Evolutionary conservation across 768 basidiomycete genomes (phyloP).

Genomic region (Amanita molliuscula): DNA sequence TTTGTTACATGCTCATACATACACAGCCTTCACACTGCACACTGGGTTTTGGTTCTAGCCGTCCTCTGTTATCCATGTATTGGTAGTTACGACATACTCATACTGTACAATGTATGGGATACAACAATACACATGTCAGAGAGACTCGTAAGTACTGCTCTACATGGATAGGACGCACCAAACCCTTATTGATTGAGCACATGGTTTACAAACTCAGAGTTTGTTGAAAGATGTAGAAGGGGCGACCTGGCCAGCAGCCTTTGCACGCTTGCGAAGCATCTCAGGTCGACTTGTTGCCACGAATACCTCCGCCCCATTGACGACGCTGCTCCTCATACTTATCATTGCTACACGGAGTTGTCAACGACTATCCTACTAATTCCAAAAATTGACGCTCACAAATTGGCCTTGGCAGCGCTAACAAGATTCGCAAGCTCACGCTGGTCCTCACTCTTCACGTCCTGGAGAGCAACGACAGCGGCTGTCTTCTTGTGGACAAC

Average conservation of each 20-base stretch:
- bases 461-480: conserved; percentile 83
- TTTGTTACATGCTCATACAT: too few relatives aligned
- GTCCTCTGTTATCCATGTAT: too few relatives aligned
- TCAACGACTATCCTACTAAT: conserved; percentile 4
- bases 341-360: conserved; percentile 46
- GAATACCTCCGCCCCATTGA: conserved; percentile 93
- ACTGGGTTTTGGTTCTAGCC: too few relatives aligned
- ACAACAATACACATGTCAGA: too few relatives aligned
- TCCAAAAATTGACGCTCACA: conserved; percentile 41
- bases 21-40: too few relatives aligned
- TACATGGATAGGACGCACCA: too few relatives aligned
- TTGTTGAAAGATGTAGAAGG: conserved; percentile 48
- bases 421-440: conserved; percentile 89
- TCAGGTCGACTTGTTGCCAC: conserved; percentile 92
- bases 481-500: conserved; percentile 99
- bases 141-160: too few relatives aligned
- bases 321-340: conserved; percentile 90
- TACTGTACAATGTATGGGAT: too few relatives aligned
- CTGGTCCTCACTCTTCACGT: conserved; percentile 91
- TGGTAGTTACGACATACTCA: too few relatives aligned
- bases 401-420: conserved; percentile 94
- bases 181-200: too few relatives aligned
- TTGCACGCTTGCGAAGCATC: conserved; percentile 90
- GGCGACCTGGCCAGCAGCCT: conserved; percentile 69
- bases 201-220: conserved; percentile 32